phyloP scores from a whole-genome alignment of 2,329 filamentous ascomycete species.

The Colletotrichum caudatum region DNA sequence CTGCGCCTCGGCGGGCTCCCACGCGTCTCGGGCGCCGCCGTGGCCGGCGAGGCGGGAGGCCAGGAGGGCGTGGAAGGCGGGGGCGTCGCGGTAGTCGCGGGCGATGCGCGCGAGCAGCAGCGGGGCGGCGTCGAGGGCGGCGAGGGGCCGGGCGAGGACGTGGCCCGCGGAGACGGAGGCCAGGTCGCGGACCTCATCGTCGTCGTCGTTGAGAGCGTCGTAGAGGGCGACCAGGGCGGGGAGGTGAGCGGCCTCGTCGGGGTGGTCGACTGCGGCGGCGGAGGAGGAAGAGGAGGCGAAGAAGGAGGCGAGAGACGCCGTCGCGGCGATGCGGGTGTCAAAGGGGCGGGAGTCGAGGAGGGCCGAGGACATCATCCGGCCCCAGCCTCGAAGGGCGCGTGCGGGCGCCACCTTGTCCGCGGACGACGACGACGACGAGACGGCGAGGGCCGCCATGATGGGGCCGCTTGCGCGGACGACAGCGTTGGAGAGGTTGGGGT shows the following conservation, averaged over 20 bases:
- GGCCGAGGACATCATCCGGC: constrained; percentile 57
- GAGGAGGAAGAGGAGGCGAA: constrained; percentile 50
- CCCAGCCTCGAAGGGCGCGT: constrained; percentile 57
- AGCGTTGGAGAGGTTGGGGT: constrained; percentile 63
- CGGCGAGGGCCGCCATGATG: constrained; percentile 54
- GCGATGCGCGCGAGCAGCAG: constrained; percentile 60
- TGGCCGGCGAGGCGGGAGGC: constrained; percentile 57
- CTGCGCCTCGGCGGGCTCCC: constrained; percentile 52
- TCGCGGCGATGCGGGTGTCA: constrained; percentile 72
- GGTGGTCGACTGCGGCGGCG: constrained; percentile 45
- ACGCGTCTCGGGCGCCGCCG: constrained; percentile 9
- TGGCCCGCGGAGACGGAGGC: constrained; percentile 64
- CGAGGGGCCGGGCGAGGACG: constrained; percentile 61
- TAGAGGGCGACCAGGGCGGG: constrained; percentile 75
- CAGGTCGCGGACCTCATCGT: constrained; percentile 83
- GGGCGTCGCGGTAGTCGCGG: constrained; percentile 49
- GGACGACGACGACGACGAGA: constrained; percentile 16
- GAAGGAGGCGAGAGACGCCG: constrained; percentile 66
- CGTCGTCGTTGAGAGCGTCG: constrained; percentile 86
- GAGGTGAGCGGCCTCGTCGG: constrained; percentile 56
- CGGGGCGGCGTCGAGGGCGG: constrained; percentile 61
- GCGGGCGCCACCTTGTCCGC: constrained; percentile 15
- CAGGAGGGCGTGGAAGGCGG: constrained; percentile 56
- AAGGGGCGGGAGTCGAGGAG: constrained; percentile 62
- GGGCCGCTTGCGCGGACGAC: constrained; percentile 61